These are phyloP conservation scores for Diddensiella transvaalensis DNA, from an alignment of 805 yeast species.

Conservation along the genomic window DNA sequence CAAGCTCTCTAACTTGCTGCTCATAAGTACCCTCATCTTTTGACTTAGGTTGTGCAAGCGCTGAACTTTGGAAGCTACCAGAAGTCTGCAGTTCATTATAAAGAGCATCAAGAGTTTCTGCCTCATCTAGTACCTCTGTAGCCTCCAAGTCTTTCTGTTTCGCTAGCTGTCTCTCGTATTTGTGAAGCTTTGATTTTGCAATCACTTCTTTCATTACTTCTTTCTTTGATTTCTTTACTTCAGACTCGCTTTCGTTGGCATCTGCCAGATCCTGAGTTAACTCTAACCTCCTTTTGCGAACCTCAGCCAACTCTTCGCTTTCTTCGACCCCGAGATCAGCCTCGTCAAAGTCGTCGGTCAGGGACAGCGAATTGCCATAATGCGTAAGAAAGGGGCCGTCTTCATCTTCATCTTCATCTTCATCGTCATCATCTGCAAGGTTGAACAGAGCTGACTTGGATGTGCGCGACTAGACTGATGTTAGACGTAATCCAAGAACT, in stretches of 20 bases:
- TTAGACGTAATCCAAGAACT: background rate
- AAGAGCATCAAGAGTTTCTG: constrained; percentile 33
- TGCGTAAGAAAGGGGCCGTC: constrained; percentile 61
- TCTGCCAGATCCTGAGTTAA: constrained; percentile 28
- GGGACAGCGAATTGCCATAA: constrained; percentile 62
- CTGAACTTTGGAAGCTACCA: constrained; percentile 3
- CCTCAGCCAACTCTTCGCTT: constrained; percentile 25
- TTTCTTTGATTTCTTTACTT: constrained; percentile 36
- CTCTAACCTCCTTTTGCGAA: constrained; percentile 8
- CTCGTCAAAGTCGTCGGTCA: constrained; percentile 53
- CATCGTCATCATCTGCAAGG: constrained; percentile 66
- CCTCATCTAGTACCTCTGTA: constrained; percentile 37
- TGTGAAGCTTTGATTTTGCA: constrained; percentile 41
- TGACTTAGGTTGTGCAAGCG: background rate
- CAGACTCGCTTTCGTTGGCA: constrained; percentile 41
- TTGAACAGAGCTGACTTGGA: constrained; percentile 61
- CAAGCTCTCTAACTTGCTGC: constrained; percentile 36
- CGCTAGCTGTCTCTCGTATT: constrained; percentile 39
- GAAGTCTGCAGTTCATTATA: constrained; percentile 28
- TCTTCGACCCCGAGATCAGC: constrained; percentile 43
- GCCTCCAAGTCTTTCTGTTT: constrained; percentile 35
- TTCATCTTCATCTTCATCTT: constrained; percentile 40
- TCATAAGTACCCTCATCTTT: constrained; percentile 35
- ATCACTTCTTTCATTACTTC: constrained; percentile 45
- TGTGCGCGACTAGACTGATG: constrained; percentile 47